Conservation (phyloP, 306 rosid species). For the Quercus engelmannii region DNA sequence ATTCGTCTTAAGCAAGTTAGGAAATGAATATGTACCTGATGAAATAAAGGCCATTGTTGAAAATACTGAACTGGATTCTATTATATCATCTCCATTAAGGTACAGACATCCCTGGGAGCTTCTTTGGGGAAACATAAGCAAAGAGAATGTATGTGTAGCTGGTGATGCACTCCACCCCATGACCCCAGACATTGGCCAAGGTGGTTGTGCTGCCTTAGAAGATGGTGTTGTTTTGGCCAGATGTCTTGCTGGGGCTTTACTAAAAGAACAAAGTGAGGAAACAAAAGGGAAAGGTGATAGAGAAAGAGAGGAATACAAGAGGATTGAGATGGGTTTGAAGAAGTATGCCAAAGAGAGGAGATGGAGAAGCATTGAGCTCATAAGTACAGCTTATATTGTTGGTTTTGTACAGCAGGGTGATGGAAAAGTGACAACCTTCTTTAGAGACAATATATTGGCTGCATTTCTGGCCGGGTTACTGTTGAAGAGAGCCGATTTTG, state of each 20-base stretch:
- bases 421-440: neutral
- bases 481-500: neutral
- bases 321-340: constrained; percentile 27
- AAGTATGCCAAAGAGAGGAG: constrained; percentile 29
- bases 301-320: neutral
- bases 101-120: constrained; percentile 63
- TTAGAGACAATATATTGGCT: neutral
- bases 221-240: constrained; percentile 45
- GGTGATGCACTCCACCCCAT: constrained; percentile 73
- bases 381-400: neutral
- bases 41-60: constrained; percentile 11
- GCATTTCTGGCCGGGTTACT: neutral
- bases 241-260: constrained; percentile 15
- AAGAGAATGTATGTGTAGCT: constrained; percentile 59
- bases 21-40: constrained; percentile 3
- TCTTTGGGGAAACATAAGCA: constrained; percentile 48
- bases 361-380: neutral
- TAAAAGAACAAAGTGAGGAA: neutral
- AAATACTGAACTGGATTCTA: constrained; percentile 14
- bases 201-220: constrained; percentile 57
- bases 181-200: constrained; percentile 70
- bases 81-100: constrained; percentile 38
- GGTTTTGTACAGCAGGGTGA: neutral
- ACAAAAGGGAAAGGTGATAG: neutral
- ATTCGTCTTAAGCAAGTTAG: constrained; percentile 20